phyloP scores from a whole-genome alignment of 768 basidiomycete genomes.

The Gelatoporia subvermispora region DNA sequence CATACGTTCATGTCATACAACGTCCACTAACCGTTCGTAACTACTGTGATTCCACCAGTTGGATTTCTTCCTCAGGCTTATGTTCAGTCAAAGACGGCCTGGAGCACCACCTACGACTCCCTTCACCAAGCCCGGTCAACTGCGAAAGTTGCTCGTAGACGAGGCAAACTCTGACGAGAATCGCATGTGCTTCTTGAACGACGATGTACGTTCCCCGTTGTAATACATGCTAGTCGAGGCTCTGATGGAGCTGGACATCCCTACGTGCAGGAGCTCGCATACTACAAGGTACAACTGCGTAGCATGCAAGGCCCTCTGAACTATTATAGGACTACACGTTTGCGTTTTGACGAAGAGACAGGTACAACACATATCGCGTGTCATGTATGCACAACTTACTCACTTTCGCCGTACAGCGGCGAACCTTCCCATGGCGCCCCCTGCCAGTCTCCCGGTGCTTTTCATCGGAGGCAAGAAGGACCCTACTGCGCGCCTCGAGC shows the following conservation, averaged over 20 bases:
- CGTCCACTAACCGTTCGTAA: background rate
- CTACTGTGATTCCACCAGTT: conserved; percentile 10
- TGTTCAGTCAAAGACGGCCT: conserved; percentile 5
- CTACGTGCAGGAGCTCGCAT: conserved; percentile 47
- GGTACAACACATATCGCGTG: conserved; percentile 18
- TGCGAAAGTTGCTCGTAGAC: conserved; percentile 5
- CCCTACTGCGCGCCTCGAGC: conserved; percentile 35
- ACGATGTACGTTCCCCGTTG: conserved; percentile 8
- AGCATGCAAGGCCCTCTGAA: conserved; percentile 70
- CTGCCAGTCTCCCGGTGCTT: conserved; percentile 50
- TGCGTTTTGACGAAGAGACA: conserved; percentile 64
- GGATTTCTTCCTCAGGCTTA: conserved; percentile 13
- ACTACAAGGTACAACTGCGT: conserved; percentile 40
- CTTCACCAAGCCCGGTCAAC: conserved; percentile 9
- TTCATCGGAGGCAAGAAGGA: conserved; percentile 60
- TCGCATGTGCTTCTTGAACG: conserved; percentile 6
- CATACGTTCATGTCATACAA: no score
- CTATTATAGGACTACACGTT: conserved; percentile 62
- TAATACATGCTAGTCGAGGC: no score
- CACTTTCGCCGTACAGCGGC: conserved; percentile 31
- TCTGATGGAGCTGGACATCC: background rate
- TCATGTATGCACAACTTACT: conserved; percentile 3
- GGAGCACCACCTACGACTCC: background rate
- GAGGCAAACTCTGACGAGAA: background rate
- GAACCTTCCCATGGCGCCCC: conserved; percentile 38